Percentiles rank a stretch among this genome's conserved stretches.
Conservation (phyloP, 2,329 filamentous ascomycete species). For the Davidsoniella neocaledoniae region DNA sequence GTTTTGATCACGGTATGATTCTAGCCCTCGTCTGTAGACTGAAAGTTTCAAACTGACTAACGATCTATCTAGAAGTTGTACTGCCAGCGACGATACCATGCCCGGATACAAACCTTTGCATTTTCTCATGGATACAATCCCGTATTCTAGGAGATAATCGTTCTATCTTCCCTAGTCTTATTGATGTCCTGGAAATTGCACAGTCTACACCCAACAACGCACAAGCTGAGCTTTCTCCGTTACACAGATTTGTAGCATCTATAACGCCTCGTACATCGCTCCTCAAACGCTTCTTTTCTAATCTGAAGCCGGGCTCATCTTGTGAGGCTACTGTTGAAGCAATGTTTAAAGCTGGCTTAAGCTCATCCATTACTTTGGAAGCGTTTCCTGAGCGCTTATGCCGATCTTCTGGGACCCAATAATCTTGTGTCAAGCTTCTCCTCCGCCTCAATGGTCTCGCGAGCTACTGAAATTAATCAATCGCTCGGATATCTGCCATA, state of each 20-base stretch:
- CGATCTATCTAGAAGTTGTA: conserved; percentile 17
- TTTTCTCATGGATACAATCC: conserved; percentile 37
- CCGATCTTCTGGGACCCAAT: conserved; percentile 71
- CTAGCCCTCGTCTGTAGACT: not conserved
- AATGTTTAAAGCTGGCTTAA: conserved; percentile 55
- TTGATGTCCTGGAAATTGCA: conserved; percentile 21
- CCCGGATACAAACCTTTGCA: conserved; percentile 19
- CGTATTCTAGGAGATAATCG: conserved; percentile 25
- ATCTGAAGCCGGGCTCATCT: conserved; percentile 33
- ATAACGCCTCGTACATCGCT: conserved; percentile 52
- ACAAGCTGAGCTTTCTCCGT: not conserved
- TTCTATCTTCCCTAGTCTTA: conserved; percentile 25
- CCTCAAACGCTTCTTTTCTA: conserved; percentile 49
- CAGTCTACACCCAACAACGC: not conserved
- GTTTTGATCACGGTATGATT: conserved; percentile 23
- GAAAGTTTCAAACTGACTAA: not conserved
- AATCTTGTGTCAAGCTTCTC: conserved; percentile 64
- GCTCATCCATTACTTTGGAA: conserved; percentile 45
- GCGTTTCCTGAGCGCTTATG: conserved; percentile 74
- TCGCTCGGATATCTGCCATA: conserved; percentile 55
- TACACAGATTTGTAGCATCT: conserved; percentile 15
- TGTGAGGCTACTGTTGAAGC: conserved; percentile 50
- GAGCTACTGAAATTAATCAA: conserved; percentile 60
- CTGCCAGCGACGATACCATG: conserved; percentile 17
- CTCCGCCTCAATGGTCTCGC: conserved; percentile 59